These are phyloP conservation scores for Chlorencoelia australis DNA, from an alignment of 2,329 filamentous ascomycete genomes.

Conservation along the genomic window DNA sequence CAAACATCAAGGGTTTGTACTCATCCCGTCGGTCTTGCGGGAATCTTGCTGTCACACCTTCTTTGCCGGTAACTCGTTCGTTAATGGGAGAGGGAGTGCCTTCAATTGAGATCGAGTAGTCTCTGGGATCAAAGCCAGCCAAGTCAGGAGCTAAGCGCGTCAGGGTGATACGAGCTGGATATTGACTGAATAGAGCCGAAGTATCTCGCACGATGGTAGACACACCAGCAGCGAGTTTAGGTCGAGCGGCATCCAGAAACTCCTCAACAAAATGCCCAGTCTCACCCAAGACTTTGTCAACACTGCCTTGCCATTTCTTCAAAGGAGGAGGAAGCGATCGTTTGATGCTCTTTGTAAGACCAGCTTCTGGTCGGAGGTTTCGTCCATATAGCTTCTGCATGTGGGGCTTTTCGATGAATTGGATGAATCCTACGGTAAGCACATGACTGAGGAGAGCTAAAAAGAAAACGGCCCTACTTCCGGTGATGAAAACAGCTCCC, in stretches of 20 bases:
- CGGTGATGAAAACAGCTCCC: slow-evolving; percentile 89
- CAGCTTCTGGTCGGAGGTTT: slow-evolving; percentile 74
- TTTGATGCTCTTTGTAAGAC: slow-evolving; percentile 83
- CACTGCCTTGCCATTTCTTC: slow-evolving; percentile 71
- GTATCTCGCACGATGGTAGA: slow-evolving; percentile 83
- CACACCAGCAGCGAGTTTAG: slow-evolving; percentile 77
- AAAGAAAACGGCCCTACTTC: slow-evolving; percentile 77
- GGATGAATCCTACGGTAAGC: slow-evolving; percentile 77
- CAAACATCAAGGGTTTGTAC: slow-evolving; percentile 66
- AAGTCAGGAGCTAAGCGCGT: slow-evolving; percentile 70
- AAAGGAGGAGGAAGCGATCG: slow-evolving; percentile 76
- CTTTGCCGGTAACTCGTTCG: slow-evolving; percentile 59
- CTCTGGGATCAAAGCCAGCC: slow-evolving; percentile 65
- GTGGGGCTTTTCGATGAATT: slow-evolving; percentile 88
- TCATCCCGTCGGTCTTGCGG: slow-evolving; percentile 49
- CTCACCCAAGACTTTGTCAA: slow-evolving; percentile 79
- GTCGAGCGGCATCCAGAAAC: slow-evolving; percentile 73
- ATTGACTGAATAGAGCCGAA: slow-evolving; percentile 77
- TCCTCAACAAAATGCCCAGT: slow-evolving; percentile 86
- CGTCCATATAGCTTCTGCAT: slow-evolving; percentile 97
- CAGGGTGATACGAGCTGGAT: slow-evolving; percentile 77
- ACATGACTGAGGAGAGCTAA: slow-evolving; percentile 80
- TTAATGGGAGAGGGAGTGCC: slow-evolving; percentile 47
- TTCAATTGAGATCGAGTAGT: slow-evolving; percentile 69
- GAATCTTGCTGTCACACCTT: slow-evolving; percentile 59